phyloP scores from a whole-genome alignment of 108 stramenopile genomes.

The Discostella pseudostelligera region DNA sequence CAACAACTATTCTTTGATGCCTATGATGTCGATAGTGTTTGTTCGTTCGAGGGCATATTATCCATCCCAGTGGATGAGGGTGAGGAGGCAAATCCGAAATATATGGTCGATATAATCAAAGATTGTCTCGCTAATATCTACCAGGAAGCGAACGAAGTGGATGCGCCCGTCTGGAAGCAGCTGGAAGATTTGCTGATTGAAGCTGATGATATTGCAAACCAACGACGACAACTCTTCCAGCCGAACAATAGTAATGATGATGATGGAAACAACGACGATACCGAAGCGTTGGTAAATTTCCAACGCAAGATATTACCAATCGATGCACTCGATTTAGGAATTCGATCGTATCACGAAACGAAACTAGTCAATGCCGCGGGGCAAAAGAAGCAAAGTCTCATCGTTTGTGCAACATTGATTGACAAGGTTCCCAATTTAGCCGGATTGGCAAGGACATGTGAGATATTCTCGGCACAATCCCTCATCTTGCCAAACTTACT shows the following conservation, averaged over 20 bases:
- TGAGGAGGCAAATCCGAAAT: slow-evolving; percentile 69
- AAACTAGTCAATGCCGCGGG: slow-evolving; percentile 74
- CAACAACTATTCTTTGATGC: slow-evolving; percentile 66
- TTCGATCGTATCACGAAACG: slow-evolving; percentile 52
- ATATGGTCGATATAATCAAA: slow-evolving; percentile 75
- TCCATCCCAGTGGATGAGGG: slow-evolving; percentile 80
- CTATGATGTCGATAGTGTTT: slow-evolving; percentile 71
- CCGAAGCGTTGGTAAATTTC: slow-evolving; percentile 51
- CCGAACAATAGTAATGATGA: slow-evolving; percentile 15
- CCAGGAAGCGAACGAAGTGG: slow-evolving; percentile 66
- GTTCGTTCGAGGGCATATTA: slow-evolving; percentile 67
- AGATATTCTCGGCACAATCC: slow-evolving; percentile 81
- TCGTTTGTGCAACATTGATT: slow-evolving; percentile 86
- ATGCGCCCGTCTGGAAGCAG: slow-evolving; percentile 79
- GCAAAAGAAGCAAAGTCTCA: slow-evolving; percentile 68
- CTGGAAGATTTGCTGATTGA: slow-evolving; percentile 51
- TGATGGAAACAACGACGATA: neutral
- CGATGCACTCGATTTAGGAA: slow-evolving; percentile 74
- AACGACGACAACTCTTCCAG: slow-evolving; percentile 7
- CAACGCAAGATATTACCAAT: slow-evolving; percentile 90
- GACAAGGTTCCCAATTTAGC: slow-evolving; percentile 91
- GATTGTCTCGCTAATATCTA: slow-evolving; percentile 65
- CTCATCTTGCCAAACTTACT: slow-evolving; percentile 76
- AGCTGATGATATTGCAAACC: slow-evolving; percentile 1
- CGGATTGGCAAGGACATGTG: slow-evolving; percentile 83